phyloP scores from a whole-genome alignment of 2,329 filamentous ascomycete species.

The Monilinia vaccinii-corymbosi region DNA sequence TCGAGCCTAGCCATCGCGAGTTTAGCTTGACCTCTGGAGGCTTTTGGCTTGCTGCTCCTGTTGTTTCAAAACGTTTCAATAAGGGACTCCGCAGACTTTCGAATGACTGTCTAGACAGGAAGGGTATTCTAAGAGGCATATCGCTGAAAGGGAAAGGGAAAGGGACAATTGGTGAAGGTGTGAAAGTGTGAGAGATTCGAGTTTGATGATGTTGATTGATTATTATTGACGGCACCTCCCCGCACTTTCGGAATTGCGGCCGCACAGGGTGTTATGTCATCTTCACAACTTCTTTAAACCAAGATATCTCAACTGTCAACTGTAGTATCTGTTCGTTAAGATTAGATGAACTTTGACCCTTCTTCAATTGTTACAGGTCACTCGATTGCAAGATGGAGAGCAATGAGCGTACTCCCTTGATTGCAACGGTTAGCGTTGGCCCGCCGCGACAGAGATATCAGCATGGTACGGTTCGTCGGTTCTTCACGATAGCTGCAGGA shows the following conservation, averaged over 20 bases:
- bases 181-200: neutral
- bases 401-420: slow-evolving; percentile 53
- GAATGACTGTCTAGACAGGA: neutral
- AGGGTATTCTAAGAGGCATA: neutral
- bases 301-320: neutral
- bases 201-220: neutral
- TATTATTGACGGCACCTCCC: neutral
- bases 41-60: neutral
- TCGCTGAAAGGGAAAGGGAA: neutral
- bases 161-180: neutral
- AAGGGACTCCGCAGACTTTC: neutral
- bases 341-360: neutral
- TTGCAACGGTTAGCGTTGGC: slow-evolving; percentile 51
- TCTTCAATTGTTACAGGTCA: neutral
- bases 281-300: neutral
- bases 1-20: slow-evolving; percentile 60
- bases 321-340: neutral
- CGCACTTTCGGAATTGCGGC: slow-evolving; percentile 1
- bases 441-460: slow-evolving; percentile 45
- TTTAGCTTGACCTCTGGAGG: neutral
- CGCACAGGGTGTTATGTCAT: neutral
- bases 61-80: neutral
- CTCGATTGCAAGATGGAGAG: neutral
- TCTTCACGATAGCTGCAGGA: slow-evolving; percentile 53
- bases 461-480: slow-evolving; percentile 52